phyloP scores from a whole-genome alignment of 2,329 filamentous ascomycete genomes.

The Penicillium sp. region DNA sequence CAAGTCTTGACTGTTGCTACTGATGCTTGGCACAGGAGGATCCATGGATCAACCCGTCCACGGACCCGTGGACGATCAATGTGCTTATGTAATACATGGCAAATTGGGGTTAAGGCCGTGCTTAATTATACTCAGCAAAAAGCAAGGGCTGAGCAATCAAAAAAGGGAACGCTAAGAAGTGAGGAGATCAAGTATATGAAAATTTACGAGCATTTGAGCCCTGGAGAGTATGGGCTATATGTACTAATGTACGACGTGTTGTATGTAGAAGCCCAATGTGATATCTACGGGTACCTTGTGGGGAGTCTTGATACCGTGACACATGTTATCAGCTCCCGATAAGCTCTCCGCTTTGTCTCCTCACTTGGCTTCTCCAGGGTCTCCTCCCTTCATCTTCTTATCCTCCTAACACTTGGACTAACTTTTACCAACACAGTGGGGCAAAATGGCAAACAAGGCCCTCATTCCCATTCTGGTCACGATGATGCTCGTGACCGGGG shows the following conservation, averaged over 20 bases:
- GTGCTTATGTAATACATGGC: not conserved
- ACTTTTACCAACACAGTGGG: not conserved
- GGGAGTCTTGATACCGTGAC: constrained; percentile 1
- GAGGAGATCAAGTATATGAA: too few species aligned
- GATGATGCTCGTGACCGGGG: constrained; percentile 95
- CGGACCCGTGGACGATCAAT: not conserved
- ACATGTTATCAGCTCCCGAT: constrained; percentile 9
- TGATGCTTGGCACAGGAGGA: not conserved
- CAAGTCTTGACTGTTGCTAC: not conserved
- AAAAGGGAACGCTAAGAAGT: too few species aligned
- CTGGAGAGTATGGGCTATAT: too few species aligned
- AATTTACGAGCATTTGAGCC: too few species aligned
- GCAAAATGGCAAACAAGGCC: constrained; percentile 65
- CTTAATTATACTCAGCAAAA: too few species aligned
- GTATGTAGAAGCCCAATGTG: not conserved
- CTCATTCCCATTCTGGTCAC: constrained; percentile 80
- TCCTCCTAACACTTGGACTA: not conserved
- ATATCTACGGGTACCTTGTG: not conserved
- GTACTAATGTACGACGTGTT: not conserved
- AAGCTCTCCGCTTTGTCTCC: constrained; percentile 15
- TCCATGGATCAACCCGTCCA: not conserved
- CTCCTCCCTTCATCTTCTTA: not conserved
- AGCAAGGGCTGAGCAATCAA: too few species aligned
- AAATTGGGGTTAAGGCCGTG: too few species aligned
- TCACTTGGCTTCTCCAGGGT: not conserved